phyloP scores from a whole-genome alignment of 495 filamentous ascomycete species.

The Xylaria sp. region DNA sequence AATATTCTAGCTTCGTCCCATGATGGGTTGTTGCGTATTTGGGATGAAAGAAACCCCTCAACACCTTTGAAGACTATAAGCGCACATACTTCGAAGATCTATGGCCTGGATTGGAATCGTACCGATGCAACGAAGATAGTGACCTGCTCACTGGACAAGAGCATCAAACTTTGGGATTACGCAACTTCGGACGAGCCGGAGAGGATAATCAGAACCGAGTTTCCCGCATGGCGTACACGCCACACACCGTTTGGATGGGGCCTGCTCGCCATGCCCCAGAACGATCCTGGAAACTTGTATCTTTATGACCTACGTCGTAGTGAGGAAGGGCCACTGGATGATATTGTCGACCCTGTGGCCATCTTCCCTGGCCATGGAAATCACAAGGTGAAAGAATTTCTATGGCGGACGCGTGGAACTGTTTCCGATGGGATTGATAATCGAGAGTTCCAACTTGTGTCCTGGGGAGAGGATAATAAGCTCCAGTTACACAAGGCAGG shows the following conservation, averaged over 20 bases:
- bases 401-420: conserved; percentile 87
- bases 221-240: conserved; percentile 91
- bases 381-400: conserved; percentile 88
- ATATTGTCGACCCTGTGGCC: conserved; percentile 64
- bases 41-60: conserved; percentile 86
- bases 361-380: conserved; percentile 81
- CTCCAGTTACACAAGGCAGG: conserved; percentile 81
- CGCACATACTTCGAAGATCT: conserved; percentile 95
- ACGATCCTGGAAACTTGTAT: conserved; percentile 82
- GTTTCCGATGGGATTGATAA: conserved; percentile 73
- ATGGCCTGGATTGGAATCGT: conserved; percentile 94
- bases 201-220: conserved; percentile 77
- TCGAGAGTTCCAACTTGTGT: conserved; percentile 90
- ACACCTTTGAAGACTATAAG: conserved; percentile 80
- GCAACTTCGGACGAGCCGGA: conserved; percentile 69
- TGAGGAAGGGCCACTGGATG: conserved; percentile 49
- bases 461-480: conserved; percentile 87
- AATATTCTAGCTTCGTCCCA: conserved; percentile 90
- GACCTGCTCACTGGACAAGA: conserved; percentile 90
- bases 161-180: conserved; percentile 95
- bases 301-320: conserved; percentile 75
- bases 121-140: conserved; percentile 71
- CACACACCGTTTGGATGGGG: conserved; percentile 93
- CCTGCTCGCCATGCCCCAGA: conserved; percentile 88
- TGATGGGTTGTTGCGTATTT: conserved; percentile 83